Percentiles rank a stretch among this genome's conserved stretches.
These are phyloP conservation scores for Penicillium riverlandense DNA, from an alignment of 495 filamentous ascomycete species.

Conservation along the genomic window DNA sequence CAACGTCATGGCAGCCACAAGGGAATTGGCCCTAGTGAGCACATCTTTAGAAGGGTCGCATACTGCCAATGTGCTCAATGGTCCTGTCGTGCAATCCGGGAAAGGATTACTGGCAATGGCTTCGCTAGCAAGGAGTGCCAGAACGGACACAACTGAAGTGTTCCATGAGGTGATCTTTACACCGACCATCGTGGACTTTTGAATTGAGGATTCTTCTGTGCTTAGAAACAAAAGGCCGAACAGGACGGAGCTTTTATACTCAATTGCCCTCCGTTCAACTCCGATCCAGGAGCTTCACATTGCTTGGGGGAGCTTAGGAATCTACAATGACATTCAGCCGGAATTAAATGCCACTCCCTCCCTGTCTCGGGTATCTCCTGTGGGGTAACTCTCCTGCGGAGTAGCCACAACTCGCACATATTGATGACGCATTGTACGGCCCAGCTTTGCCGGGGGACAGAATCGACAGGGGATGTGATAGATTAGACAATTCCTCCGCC, in stretches of 20 bases:
- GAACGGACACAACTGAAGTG: neutral
- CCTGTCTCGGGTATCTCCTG: neutral
- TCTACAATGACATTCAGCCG: neutral
- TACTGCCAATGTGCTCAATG: constrained; percentile 28
- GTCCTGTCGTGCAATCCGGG: constrained; percentile 28
- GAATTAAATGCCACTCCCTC: neutral
- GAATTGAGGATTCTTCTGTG: too few species aligned
- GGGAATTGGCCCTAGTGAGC: constrained; percentile 37
- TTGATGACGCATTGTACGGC: neutral
- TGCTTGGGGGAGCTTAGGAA: neutral
- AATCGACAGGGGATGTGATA: neutral
- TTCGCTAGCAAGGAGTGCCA: neutral
- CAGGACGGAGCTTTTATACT: too few species aligned
- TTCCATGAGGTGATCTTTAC: neutral
- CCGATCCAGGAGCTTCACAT: too few species aligned
- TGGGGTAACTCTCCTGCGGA: neutral
- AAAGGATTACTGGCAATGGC: neutral
- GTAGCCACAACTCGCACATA: neutral
- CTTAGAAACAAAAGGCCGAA: too few species aligned
- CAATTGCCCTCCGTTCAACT: too few species aligned
- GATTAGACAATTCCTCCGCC: neutral
- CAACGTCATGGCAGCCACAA: constrained; percentile 34
- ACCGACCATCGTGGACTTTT: too few species aligned
- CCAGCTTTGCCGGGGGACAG: neutral
- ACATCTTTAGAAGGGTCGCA: constrained; percentile 41